phyloP scores from a whole-genome alignment of 345 rosid species.

The Populus deltoides region DNA sequence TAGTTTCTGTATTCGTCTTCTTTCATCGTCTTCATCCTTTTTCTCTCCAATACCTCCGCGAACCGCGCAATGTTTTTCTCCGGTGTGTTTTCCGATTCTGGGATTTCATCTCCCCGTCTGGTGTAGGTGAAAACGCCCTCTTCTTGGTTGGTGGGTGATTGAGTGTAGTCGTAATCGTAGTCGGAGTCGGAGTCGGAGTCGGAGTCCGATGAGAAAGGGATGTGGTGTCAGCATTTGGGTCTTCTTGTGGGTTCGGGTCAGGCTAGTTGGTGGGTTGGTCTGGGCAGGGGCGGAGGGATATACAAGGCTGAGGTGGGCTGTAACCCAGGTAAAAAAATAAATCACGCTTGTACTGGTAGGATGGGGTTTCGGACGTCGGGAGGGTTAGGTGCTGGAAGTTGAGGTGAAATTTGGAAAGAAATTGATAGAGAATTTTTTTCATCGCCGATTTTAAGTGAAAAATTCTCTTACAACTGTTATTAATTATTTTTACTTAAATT shows the following conservation, averaged over 20 bases:
- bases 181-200: slow-evolving; percentile 49
- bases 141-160: slow-evolving; percentile 12
- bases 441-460: too few relatives aligned
- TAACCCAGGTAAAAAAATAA: too few relatives aligned
- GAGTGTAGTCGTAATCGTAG: slow-evolving; percentile 27
- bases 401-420: too few relatives aligned
- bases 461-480: too few relatives aligned
- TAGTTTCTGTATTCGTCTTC: slow-evolving; percentile 49
- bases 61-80: slow-evolving; percentile 53
- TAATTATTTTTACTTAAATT: too few relatives aligned
- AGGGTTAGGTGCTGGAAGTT: too few relatives aligned
- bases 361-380: too few relatives aligned
- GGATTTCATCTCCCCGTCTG: slow-evolving; percentile 44
- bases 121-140: slow-evolving; percentile 23
- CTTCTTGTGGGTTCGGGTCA: slow-evolving; percentile 10
- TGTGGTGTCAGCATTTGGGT: slow-evolving; percentile 9
- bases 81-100: slow-evolving; percentile 34
- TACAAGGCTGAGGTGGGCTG: too few relatives aligned
- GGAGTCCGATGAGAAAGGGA: slow-evolving; percentile 25
- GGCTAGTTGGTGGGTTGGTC: background rate
- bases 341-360: too few relatives aligned
- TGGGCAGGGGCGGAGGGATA: too few relatives aligned
- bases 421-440: too few relatives aligned
- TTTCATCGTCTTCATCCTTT: slow-evolving; percentile 28
- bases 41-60: slow-evolving; percentile 40